Percentiles rank a stretch among this genome's conserved stretches.
These are phyloP conservation scores for Paraglomus occultum DNA, from an alignment of 192 early-diverging fungal genomes.

Conservation along the genomic window DNA sequence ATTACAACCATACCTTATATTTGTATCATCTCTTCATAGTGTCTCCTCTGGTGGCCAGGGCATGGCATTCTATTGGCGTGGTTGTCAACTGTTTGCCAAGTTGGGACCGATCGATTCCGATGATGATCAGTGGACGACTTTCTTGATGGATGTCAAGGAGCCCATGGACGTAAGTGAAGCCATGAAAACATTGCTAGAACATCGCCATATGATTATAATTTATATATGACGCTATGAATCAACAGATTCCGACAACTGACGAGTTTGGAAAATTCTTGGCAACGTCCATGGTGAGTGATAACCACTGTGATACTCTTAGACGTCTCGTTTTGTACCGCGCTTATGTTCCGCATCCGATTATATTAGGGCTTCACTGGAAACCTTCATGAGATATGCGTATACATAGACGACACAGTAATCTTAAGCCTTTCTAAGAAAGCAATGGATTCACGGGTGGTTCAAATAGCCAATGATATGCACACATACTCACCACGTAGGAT, in stretches of 20 bases:
- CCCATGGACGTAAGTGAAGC: slow-evolving; percentile 52
- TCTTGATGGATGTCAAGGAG: slow-evolving; percentile 75
- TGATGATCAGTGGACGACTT: slow-evolving; percentile 66
- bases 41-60: slow-evolving; percentile 72
- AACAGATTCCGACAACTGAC: slow-evolving; percentile 48
- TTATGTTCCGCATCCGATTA: slow-evolving; percentile 48
- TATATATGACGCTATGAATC: background rate
- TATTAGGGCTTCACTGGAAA: slow-evolving; percentile 78
- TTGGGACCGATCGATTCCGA: slow-evolving; percentile 49
- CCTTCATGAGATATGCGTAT: slow-evolving; percentile 62
- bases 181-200: too few species aligned
- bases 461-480: slow-evolving; percentile 46
- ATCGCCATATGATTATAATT: too few species aligned
- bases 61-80: slow-evolving; percentile 89
- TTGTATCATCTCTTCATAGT: slow-evolving; percentile 25
- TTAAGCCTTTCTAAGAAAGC: slow-evolving; percentile 65
- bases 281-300: slow-evolving; percentile 44
- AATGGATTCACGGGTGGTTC: slow-evolving; percentile 58
- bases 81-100: slow-evolving; percentile 85
- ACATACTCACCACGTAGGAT: slow-evolving; percentile 67
- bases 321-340: too few species aligned
- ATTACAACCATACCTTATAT: background rate
- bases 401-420: slow-evolving; percentile 57
- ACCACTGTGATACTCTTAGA: too few species aligned
- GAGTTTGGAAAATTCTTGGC: slow-evolving; percentile 64